phyloP scores from a whole-genome alignment of 768 basidiomycete genomes.

The Tubosaeta sp. region DNA sequence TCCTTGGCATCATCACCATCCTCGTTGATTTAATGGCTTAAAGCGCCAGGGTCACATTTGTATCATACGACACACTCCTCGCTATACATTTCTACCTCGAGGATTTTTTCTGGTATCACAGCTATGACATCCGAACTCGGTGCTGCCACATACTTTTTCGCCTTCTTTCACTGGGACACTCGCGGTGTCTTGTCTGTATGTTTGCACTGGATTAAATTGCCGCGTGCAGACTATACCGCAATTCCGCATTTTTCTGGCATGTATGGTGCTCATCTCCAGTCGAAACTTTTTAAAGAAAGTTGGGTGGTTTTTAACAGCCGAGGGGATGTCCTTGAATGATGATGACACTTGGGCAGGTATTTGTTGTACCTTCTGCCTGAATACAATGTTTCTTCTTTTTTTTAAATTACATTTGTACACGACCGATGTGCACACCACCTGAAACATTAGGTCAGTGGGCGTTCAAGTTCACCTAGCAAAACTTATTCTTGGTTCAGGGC shows the following conservation, averaged over 20 bases:
- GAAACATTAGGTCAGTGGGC: background rate
- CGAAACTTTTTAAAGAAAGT: conserved; percentile 3
- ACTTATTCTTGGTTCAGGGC: no score
- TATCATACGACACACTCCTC: conserved; percentile 7
- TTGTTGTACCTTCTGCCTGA: background rate
- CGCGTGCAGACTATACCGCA: background rate
- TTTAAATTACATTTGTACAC: conserved; percentile 12
- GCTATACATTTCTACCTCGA: conserved; percentile 1
- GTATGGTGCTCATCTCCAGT: background rate
- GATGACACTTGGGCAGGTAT: background rate
- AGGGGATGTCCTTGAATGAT: background rate
- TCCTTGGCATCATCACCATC: conserved; percentile 88
- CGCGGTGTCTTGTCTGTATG: background rate
- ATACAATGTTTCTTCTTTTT: background rate
- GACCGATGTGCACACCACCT: conserved; percentile 8
- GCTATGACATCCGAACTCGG: background rate
- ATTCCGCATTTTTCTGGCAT: background rate
- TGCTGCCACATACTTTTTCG: background rate
- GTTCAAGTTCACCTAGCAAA: no score
- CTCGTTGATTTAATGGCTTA: conserved; percentile 76
- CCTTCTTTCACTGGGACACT: background rate
- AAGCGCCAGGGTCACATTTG: conserved; percentile 4
- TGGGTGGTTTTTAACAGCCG: conserved; percentile 6
- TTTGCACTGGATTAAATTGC: background rate
- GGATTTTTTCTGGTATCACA: background rate